Evolutionary conservation across 176 grass and related monocot genomes (phyloP).

Genomic region (Carex scoparia): DNA sequence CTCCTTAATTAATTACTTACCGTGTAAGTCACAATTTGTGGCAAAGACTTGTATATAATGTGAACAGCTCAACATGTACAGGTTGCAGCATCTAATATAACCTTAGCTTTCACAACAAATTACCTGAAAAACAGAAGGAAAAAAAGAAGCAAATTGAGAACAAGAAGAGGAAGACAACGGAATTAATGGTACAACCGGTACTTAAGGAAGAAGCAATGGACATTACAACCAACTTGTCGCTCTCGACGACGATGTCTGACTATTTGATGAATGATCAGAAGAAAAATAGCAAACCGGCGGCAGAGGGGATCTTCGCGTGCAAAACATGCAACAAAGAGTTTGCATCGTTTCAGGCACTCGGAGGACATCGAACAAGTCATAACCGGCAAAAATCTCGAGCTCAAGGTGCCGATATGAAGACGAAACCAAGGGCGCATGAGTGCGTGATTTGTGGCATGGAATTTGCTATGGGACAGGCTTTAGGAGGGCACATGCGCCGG

Average conservation of each 20-base stretch:
- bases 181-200: neutral
- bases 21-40: conserved; percentile 13
- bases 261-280: neutral
- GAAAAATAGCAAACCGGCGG: neutral
- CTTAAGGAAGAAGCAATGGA: neutral
- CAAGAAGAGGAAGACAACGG: neutral
- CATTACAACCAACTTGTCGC: neutral
- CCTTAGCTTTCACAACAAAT: neutral
- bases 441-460: conserved; percentile 67
- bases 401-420: conserved; percentile 1
- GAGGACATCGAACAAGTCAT: conserved; percentile 25
- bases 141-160: neutral
- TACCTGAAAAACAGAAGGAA: neutral
- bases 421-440: conserved; percentile 41
- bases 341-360: conserved; percentile 13
- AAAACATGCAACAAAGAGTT: conserved; percentile 29
- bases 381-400: conserved; percentile 27
- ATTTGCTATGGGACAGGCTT: conserved; percentile 75
- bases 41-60: neutral
- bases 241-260: neutral
- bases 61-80: neutral
- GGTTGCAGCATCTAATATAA: neutral
- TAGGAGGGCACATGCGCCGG: conserved; percentile 68
- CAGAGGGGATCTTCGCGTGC: conserved; percentile 1
- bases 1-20: neutral